phyloP scores from a whole-genome alignment of 257 asterid species.

The Mentha longifolia region DNA sequence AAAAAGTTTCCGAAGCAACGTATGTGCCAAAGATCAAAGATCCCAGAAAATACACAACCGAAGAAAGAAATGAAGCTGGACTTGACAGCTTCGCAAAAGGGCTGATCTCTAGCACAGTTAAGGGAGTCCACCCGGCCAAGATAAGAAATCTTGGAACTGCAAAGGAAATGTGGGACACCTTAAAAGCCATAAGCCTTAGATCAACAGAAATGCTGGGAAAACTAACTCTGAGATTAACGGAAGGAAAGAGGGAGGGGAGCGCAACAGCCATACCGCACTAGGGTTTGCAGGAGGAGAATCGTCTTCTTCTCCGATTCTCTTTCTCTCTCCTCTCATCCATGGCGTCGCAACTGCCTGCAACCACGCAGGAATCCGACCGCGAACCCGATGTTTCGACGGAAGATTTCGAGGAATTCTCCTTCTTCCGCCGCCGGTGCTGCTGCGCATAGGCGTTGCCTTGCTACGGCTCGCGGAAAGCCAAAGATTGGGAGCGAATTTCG shows the following conservation, averaged over 20 bases:
- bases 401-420: conserved; percentile 44
- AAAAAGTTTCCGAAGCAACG: too few species aligned
- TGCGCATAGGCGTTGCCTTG: conserved; percentile 60
- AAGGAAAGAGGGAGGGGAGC: not conserved
- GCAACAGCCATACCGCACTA: conserved; percentile 14
- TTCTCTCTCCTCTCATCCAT: conserved; percentile 15
- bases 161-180: too few species aligned
- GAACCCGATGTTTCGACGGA: conserved; percentile 36
- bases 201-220: too few species aligned
- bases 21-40: too few species aligned
- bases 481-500: conserved; percentile 66
- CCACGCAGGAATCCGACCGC: conserved; percentile 38
- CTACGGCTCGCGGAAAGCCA: conserved; percentile 41
- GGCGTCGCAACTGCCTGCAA: conserved; percentile 37
- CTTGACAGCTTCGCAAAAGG: too few species aligned
- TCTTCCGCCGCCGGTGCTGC: conserved; percentile 58
- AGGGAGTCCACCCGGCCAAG: too few species aligned
- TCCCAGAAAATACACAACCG: too few species aligned
- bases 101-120: too few species aligned
- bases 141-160: too few species aligned
- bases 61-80: too few species aligned
- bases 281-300: conserved; percentile 31
- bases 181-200: too few species aligned
- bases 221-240: not conserved
- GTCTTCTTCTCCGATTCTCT: not conserved